Evolutionary conservation across 805 yeast species (phyloP), one percentile per base, ranked within the genome.

Genomic region (Soucietia sequanensis): DNA sequence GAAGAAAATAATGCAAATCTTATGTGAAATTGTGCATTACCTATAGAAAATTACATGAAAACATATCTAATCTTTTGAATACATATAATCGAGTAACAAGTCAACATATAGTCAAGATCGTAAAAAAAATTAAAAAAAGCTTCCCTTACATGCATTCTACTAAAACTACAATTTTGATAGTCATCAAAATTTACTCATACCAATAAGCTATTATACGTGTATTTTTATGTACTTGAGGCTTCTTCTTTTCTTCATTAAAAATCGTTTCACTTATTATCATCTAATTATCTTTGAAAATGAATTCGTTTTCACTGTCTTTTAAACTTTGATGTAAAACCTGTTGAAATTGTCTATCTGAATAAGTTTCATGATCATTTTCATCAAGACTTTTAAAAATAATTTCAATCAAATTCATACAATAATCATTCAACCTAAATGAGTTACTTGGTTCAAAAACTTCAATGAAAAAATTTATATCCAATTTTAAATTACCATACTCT

Each of bases 381-480:
- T 54, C 53, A 7, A 60, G 52, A 12, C 50, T 44, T 17, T 55
- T 52, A 29, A 61, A 44, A 8, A 57, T 44, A n/a, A 62, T 43
- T 23, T 63, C 61, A 16, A 62, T 59, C 3, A 60, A 44, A 25
- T 58, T 60, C 41, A 58, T 52, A 18, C 59, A 54, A 24, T 50
- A 51, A 28, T 63, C 72, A 32, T 65, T 62, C 25, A 68, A 50
- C 30, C 51, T 52, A 33, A 65, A 55, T 3, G 56, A 35, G 14
- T 54, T 52, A 11, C 68, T 59, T 6, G 54, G 48, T 31, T 65
- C 71, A 35, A 68, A 68, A 0, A 68, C 56, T 39, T 62, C 67
- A 40, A 58, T 56, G 36, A 66, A 58, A 32, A 66, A 68, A 36
- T 59, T 59, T 16, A 59, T 52, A 38, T 66, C 72, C 17, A 67